These are phyloP conservation scores for Nematodospora anomalae DNA, from an alignment of 1,139 yeast genomes.

Conservation along the genomic window DNA sequence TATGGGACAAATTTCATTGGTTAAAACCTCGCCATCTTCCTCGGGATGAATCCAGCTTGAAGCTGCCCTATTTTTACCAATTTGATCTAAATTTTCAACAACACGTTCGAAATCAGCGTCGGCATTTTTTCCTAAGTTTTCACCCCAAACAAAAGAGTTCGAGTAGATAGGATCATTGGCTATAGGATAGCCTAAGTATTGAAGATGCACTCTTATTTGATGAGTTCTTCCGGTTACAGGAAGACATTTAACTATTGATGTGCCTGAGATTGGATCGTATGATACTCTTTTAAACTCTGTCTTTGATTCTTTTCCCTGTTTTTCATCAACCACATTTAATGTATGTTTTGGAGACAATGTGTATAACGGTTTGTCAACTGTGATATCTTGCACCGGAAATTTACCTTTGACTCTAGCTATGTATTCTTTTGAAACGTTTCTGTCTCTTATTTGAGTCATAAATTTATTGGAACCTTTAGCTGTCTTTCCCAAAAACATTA, in stretches of 20 bases:
- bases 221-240: slow-evolving; percentile 95
- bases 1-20: slow-evolving; percentile 57
- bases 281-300: slow-evolving; percentile 56
- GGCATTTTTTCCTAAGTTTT: slow-evolving; percentile 53
- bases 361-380: slow-evolving; percentile 66
- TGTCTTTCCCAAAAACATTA: slow-evolving; percentile 88
- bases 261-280: slow-evolving; percentile 55
- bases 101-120: slow-evolving; percentile 49
- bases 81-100: slow-evolving; percentile 48
- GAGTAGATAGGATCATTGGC: slow-evolving; percentile 91
- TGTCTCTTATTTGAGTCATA: slow-evolving; percentile 70
- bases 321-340: slow-evolving; percentile 64
- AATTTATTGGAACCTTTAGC: slow-evolving; percentile 78
- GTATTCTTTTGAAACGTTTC: slow-evolving; percentile 79
- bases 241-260: slow-evolving; percentile 74
- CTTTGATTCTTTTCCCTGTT: slow-evolving; percentile 65
- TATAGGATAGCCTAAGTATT: slow-evolving; percentile 83
- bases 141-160: slow-evolving; percentile 73
- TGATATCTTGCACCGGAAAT: slow-evolving; percentile 57
- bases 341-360: slow-evolving; percentile 81
- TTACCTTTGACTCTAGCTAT: slow-evolving; percentile 85
- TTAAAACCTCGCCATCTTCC: slow-evolving; percentile 60
- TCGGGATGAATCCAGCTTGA: slow-evolving; percentile 66
- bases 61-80: slow-evolving; percentile 71
- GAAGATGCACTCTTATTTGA: slow-evolving; percentile 90